phyloP scores from a whole-genome alignment of 2,329 filamentous ascomycete genomes.

The Plectosphaerella cucumerina region DNA sequence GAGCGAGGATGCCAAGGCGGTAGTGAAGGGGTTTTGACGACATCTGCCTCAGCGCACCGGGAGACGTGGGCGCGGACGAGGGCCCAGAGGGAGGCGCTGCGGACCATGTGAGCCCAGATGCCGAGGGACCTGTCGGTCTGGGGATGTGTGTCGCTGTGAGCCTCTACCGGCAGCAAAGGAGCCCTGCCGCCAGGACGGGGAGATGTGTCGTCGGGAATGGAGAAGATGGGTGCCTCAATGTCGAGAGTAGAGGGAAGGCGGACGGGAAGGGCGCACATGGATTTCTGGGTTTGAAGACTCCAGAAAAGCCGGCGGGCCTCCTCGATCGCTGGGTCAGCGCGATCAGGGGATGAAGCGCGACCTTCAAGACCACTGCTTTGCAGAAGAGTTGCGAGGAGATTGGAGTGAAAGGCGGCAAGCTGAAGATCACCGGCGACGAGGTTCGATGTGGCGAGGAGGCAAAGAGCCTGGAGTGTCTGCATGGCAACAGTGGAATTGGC shows the following conservation, averaged over 20 bases:
- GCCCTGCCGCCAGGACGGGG: neutral
- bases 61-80: slow-evolving; percentile 9
- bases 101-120: neutral
- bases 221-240: neutral
- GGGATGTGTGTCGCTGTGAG: neutral
- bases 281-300: neutral
- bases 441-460: neutral
- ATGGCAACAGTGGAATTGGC: neutral
- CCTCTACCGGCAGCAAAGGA: neutral
- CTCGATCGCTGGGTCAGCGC: neutral
- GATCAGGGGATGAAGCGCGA: neutral
- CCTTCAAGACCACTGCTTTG: neutral
- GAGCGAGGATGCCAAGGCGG: neutral
- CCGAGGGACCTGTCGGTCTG: neutral
- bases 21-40: too few relatives aligned
- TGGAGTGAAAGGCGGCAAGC: neutral
- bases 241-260: neutral
- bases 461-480: neutral
- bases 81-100: slow-evolving; percentile 7
- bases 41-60: neutral
- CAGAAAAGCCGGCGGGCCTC: neutral
- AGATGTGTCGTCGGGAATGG: neutral
- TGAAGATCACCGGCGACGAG: neutral
- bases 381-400: neutral
- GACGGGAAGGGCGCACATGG: neutral